Evolutionary conservation across 352 stramenopile genomes (phyloP), one percentile per base, ranked within the genome.

Genomic region (Phytophthora constricta): DNA sequence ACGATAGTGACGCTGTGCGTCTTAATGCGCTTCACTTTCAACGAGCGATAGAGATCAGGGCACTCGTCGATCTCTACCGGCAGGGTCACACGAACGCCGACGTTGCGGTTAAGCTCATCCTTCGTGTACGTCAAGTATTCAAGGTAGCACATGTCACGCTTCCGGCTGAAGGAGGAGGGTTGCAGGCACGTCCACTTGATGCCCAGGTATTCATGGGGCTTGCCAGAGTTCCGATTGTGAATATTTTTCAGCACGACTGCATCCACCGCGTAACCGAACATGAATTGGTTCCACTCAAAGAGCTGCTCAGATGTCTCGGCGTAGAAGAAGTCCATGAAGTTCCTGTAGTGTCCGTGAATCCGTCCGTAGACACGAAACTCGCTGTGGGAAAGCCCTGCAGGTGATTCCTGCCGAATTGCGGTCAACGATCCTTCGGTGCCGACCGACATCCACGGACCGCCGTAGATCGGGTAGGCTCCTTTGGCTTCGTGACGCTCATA

Each of bases 181-280:
- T 84, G 77, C 46, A 88, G 68, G 34, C 82, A 91, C 41, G 74
- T 73, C 85, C 87, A 95, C 58, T 95, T 95, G 69, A 95, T 84
- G 22, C 87, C 87, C 65, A 95, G 70, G 65, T 95, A 95, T 48
- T 80, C 62, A 53, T 87, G 70, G 2, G 67, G 45, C 54, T 77
- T 72, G 17, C 28, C 52, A 1, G 64, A 71, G 10, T 42, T 58
- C n/a, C 61, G 69, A 1, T 80, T 90, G 59, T 91, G 80, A 54
- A 95, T 86, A 42, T 87, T 95, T 49, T 82, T 73, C 2, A 95
- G 65, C 47, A 95, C 84, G n/a, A 80, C 72, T 0, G 84, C 87
- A 39, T 95, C 87, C 9, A 91, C 65, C 1, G 69, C 74, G 49
- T 84, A 76, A 14, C 86, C 77, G 47, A 81, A 84, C 75, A 92